A percentile compares a stretch with the other conserved stretches of the same genome.
Conservation (phyloP, 768 basidiomycete genomes). For the Hydnum rufescens region DNA sequence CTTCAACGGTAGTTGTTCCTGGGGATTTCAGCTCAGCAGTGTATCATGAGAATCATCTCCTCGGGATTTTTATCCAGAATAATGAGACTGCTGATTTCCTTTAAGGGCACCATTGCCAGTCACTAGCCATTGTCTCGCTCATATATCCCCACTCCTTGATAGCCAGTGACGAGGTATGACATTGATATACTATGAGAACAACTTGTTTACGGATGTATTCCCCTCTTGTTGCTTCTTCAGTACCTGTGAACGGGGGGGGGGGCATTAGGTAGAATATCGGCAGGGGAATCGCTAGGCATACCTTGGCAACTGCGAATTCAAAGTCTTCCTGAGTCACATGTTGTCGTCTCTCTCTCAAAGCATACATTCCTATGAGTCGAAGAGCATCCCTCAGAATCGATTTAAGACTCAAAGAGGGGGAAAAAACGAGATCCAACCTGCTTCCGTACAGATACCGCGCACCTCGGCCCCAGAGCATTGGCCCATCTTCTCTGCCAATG, state of each 20-base stretch:
- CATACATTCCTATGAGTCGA: conserved; percentile 64
- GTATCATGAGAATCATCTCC: too few relatives aligned
- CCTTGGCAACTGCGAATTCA: conserved; percentile 96
- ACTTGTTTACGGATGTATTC: conserved; percentile 84
- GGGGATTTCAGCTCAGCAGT: too few relatives aligned
- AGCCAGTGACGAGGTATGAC: too few relatives aligned
- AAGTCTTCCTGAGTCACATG: conserved; percentile 99
- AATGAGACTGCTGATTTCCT: too few relatives aligned
- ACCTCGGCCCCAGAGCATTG: conserved; percentile 97
- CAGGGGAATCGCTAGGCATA: conserved; percentile 15
- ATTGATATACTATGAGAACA: conserved; percentile 54
- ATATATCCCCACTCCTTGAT: too few relatives aligned
- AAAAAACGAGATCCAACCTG: conserved; percentile 35
- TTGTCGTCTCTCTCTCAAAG: conserved; percentile 80
- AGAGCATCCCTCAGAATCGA: not conserved
- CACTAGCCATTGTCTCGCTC: too few relatives aligned
- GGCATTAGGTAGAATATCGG: not conserved
- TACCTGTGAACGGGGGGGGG: conserved; percentile 24
- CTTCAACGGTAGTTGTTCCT: too few relatives aligned
- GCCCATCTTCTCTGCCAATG: conserved; percentile 97
- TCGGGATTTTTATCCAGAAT: too few relatives aligned
- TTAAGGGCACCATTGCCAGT: too few relatives aligned
- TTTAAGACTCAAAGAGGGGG: not conserved
- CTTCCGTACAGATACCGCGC: conserved; percentile 90
- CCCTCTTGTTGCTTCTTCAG: conserved; percentile 94